Percentiles rank a stretch among this genome's conserved stretches.
Conservation (phyloP, 2,329 filamentous ascomycete genomes). For the Tolypocladium tropicale region DNA sequence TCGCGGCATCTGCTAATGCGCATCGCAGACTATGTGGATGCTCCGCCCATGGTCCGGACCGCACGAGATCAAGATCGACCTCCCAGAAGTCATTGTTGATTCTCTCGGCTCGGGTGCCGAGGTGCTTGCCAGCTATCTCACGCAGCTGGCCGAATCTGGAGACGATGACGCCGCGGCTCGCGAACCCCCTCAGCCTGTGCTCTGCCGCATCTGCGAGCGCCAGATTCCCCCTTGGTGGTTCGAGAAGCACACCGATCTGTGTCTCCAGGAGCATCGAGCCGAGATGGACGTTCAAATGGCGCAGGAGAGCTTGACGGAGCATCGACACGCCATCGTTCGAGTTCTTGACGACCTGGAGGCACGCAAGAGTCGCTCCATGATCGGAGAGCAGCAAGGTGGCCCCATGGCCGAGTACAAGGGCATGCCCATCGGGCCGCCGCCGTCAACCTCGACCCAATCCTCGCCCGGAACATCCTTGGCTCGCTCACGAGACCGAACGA, state of each 20-base stretch:
- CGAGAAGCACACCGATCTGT: constrained; percentile 95
- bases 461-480: constrained; percentile 64
- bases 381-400: constrained; percentile 39
- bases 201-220: constrained; percentile 95
- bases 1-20: constrained; percentile 1
- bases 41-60: constrained; percentile 81
- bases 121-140: constrained; percentile 88
- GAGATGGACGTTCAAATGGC: constrained; percentile 98
- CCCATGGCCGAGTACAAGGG: constrained; percentile 78
- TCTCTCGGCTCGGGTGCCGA: constrained; percentile 91
- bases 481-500: constrained; percentile 61
- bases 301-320: constrained; percentile 84
- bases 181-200: constrained; percentile 74
- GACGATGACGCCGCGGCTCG: constrained; percentile 65
- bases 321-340: constrained; percentile 88
- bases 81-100: constrained; percentile 81
- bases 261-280: constrained; percentile 87
- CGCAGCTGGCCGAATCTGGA: constrained; percentile 74
- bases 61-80: constrained; percentile 89
- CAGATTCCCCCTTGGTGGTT: constrained; percentile 99
- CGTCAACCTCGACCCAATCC: constrained; percentile 58
- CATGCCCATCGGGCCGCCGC: constrained; percentile 68
- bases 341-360: constrained; percentile 88
- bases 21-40: constrained; percentile 96
- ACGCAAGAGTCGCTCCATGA: constrained; percentile 54